Evolutionary conservation across 2,329 filamentous ascomycete genomes (phyloP).

Genomic region (Colletotrichum shisoi): DNA sequence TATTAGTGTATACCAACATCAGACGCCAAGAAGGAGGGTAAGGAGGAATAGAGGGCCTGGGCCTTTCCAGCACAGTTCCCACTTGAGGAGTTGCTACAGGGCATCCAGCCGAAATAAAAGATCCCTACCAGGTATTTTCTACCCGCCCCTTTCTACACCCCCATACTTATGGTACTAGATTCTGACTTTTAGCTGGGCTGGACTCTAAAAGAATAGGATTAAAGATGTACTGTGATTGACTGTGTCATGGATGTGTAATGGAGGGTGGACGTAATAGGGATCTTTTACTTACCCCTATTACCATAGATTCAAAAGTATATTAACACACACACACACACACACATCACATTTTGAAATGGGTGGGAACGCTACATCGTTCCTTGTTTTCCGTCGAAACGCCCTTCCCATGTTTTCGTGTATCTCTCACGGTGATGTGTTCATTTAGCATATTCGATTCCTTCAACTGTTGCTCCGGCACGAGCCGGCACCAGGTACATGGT

Average conservation of each 20-base stretch:
- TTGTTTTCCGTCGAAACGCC: not conserved
- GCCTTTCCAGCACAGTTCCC: not conserved
- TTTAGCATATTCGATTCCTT: not conserved
- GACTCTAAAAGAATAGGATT: too few species aligned
- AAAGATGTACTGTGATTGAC: too few species aligned
- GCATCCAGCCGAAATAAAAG: too few species aligned
- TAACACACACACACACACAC: not conserved
- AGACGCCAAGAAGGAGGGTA: not conserved
- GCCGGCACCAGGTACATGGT: too few species aligned
- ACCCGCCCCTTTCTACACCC: too few species aligned
- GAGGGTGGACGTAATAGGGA: too few species aligned
- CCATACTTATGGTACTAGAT: too few species aligned
- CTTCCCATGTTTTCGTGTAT: not conserved
- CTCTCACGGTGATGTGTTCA: not conserved
- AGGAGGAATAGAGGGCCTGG: not conserved
- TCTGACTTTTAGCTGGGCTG: too few species aligned
- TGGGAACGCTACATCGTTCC: not conserved
- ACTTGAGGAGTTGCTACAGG: not conserved
- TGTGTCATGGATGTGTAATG: too few species aligned
- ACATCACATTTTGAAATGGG: not conserved
- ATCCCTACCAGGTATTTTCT: too few species aligned
- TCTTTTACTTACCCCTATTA: too few species aligned
- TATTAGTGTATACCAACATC: not conserved
- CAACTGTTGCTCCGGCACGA: not conserved
- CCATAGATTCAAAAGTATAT: not conserved